Percentiles rank a stretch among this genome's conserved stretches.
Conservation (phyloP, 352 stramenopile genomes). For the Elongisporangium anandrum region DNA sequence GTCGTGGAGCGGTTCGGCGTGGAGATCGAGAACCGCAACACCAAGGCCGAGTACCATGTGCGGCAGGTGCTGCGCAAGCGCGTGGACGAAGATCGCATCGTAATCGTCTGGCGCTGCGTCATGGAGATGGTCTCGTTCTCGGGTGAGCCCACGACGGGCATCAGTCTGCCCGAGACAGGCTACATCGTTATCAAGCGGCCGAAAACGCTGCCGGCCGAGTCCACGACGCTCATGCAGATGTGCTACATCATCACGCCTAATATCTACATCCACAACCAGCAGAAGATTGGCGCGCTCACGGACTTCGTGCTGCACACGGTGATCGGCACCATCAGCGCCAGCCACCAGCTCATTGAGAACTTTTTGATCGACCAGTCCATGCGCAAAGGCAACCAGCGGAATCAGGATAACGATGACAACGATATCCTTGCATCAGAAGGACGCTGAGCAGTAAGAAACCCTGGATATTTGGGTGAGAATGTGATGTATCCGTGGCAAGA, state of each 20-base stretch:
- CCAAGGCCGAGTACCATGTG: conserved; percentile 40
- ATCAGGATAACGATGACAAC: neutral
- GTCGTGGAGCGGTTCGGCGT: conserved; percentile 55
- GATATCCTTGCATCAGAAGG: neutral
- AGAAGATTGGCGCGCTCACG: conserved; percentile 19
- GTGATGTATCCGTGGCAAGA: too few species aligned
- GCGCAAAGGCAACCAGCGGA: neutral
- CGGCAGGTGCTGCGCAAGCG: conserved; percentile 52
- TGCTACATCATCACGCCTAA: conserved; percentile 36
- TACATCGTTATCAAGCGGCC: conserved; percentile 56
- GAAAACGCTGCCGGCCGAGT: conserved; percentile 1
- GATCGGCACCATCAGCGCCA: conserved; percentile 28
- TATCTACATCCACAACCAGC: conserved; percentile 1
- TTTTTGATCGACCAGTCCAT: conserved; percentile 37
- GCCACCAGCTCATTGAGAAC: conserved; percentile 50
- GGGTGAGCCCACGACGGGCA: conserved; percentile 43
- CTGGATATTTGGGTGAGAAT: too few species aligned
- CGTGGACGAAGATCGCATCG: conserved; percentile 41
- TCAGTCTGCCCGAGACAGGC: conserved; percentile 50
- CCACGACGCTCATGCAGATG: conserved; percentile 20
- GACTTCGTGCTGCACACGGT: conserved; percentile 36
- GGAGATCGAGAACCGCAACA: conserved; percentile 50
- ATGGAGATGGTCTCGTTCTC: conserved; percentile 46
- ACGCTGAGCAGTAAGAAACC: neutral
- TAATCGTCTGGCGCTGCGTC: conserved; percentile 57